Conservation (phyloP, 148 eudicot genomes). For the Salicornia ramosissima region DNA sequence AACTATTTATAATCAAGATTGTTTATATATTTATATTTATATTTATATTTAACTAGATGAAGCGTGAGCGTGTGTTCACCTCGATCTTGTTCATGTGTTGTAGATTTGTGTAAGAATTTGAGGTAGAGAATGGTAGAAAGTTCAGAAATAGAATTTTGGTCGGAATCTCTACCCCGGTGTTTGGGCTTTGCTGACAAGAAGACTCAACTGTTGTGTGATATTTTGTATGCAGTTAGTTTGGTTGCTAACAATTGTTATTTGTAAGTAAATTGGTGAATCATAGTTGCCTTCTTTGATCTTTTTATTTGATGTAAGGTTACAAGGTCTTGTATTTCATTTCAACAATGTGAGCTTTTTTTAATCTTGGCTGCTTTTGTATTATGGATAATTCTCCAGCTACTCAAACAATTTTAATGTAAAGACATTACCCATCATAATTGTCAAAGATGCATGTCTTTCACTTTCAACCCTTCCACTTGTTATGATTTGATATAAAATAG, state of each 20-base stretch:
- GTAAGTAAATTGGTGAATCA: constrained; percentile 29
- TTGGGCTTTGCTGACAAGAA: constrained; percentile 33
- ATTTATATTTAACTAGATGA: constrained; percentile 44
- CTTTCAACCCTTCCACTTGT: too few species aligned
- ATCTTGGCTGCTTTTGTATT: too few species aligned
- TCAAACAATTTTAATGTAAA: too few species aligned
- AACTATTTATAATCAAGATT: constrained; percentile 38
- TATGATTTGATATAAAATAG: too few species aligned
- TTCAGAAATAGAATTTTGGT: constrained; percentile 24
- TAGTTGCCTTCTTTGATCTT: neutral
- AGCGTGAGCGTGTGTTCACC: constrained; percentile 45
- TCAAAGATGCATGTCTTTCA: too few species aligned
- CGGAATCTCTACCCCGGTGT: too few species aligned
- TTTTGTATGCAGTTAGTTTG: constrained; percentile 25
- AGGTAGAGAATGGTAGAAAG: constrained; percentile 29
- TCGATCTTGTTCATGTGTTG: constrained; percentile 29
- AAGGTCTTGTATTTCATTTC: too few species aligned
- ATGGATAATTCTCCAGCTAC: too few species aligned
- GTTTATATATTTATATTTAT: constrained; percentile 39
- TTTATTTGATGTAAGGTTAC: too few species aligned
- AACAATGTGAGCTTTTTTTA: too few species aligned
- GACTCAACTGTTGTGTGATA: constrained; percentile 29
- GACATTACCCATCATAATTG: too few species aligned
- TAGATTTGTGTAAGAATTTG: constrained; percentile 52
- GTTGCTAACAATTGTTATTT: constrained; percentile 37